These are phyloP conservation scores for Trametes punicea DNA, from an alignment of 768 basidiomycete species.

Conservation along the genomic window DNA sequence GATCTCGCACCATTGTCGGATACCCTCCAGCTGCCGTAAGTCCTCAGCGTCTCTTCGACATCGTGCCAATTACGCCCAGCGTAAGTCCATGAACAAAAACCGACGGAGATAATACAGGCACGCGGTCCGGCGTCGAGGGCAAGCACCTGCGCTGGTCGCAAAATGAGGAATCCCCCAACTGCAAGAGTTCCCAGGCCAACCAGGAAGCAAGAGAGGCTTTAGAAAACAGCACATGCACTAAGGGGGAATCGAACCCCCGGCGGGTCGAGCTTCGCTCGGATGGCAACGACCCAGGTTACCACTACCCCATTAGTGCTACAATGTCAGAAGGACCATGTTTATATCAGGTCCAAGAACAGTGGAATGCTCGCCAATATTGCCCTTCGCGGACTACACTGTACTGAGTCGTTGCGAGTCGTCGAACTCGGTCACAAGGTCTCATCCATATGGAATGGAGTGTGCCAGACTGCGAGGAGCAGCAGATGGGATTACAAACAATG, in stretches of 20 bases:
- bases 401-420: no score
- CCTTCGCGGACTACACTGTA: neutral
- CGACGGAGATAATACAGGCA: no score
- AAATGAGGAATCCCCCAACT: neutral
- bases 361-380: no score
- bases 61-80: no score
- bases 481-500: slow-evolving; percentile 10
- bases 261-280: slow-evolving; percentile 49
- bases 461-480: no score
- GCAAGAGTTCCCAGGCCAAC: neutral
- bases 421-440: no score
- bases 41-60: no score
- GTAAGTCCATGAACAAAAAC: no score
- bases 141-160: neutral
- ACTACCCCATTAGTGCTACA: neutral
- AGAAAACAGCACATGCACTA: slow-evolving; percentile 48
- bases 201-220: neutral
- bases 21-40: no score
- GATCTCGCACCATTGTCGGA: no score
- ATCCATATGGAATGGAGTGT: no score
- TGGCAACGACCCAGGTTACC: slow-evolving; percentile 1
- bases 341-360: no score
- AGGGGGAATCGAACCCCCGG: slow-evolving; percentile 88
- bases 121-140: neutral
- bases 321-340: neutral